These are phyloP conservation scores for Geotrichum reessii DNA, from an alignment of 1,139 yeast genomes.

Conservation along the genomic window DNA sequence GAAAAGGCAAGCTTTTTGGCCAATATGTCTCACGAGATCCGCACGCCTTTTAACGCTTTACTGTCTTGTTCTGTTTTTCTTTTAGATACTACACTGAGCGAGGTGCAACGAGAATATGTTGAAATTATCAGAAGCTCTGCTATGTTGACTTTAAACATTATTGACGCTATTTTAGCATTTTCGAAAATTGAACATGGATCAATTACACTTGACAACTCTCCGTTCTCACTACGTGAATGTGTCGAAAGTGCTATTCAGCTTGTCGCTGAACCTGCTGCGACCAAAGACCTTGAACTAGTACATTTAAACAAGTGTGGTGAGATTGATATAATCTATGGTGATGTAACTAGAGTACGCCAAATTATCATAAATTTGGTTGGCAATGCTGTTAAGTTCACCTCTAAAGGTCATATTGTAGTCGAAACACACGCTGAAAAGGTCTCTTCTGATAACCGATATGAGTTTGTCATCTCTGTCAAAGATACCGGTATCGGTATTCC, in stretches of 20 bases:
- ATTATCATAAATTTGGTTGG: constrained; percentile 52
- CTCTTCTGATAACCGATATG: constrained; percentile 39
- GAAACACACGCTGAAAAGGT: constrained; percentile 38
- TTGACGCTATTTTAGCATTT: constrained; percentile 53
- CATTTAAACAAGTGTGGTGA: constrained; percentile 44
- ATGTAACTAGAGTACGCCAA: constrained; percentile 49
- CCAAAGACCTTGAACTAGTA: constrained; percentile 46
- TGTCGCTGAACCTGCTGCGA: constrained; percentile 49
- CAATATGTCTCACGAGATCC: constrained; percentile 52
- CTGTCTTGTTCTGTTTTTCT: constrained; percentile 52
- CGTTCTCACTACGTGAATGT: constrained; percentile 49
- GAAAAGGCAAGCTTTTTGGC: constrained; percentile 55
- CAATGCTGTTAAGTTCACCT: constrained; percentile 54
- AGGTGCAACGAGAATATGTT: constrained; percentile 49
- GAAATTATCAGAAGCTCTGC: constrained; percentile 51
- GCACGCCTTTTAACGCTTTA: constrained; percentile 55
- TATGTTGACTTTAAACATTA: constrained; percentile 49
- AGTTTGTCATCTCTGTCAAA: constrained; percentile 42
- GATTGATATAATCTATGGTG: constrained; percentile 46
- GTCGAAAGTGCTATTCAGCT: constrained; percentile 50
- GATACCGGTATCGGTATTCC: constrained; percentile 66
- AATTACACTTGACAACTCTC: constrained; percentile 43
- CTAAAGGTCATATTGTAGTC: constrained; percentile 45
- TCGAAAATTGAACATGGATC: constrained; percentile 56
- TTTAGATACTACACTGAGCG: constrained; percentile 46